Base-by-base conservation (phyloP, 331 rosid species). In the Rosa hybrid region DNA sequence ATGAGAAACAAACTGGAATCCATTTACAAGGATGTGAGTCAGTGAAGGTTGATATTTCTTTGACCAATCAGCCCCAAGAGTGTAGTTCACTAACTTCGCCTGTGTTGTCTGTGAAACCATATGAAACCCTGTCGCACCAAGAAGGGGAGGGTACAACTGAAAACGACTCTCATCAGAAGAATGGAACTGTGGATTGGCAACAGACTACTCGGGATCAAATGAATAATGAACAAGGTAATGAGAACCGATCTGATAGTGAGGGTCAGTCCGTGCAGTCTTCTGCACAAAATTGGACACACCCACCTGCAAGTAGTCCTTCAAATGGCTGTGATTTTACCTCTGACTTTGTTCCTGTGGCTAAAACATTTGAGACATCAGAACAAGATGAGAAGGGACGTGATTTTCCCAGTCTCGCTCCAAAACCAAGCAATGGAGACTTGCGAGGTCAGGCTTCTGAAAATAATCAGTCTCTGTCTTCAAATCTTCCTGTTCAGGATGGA, bases 261-360 rank as follows among this genome's bases (percentile, higher is more conserved):
- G 94, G 86, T 39, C 90, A 90, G 82, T 88, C 94, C 0, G 82
- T 92, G 49, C 98, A 90, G 80, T 92, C 97, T 82, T 87, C 94
- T 60, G 90, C 87, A 18, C 92, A 88, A 76, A 94, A 85, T 89
- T 90, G 90, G 92, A 87, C 72, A n/a, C 78, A 81, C 80, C 88
- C 87, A 46, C 72, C 69, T n/a, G 81, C 71, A 59, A 68, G 69
- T 73, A 78, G 79, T 81, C 84, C 90, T 81, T 81, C 94, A 51
- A 79, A 72, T 62, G 87, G 87, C 81, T 56, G 77, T 83, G 90
- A 82, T 86, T 79, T 90, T 68, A 82, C 84, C n/a, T 57, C 86
- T 8, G 63, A 74, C 82, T 84, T 79, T 65, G 80, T 70, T 79
- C 86, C 93, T 56, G 20, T 49, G 59, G 51, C 79, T 69, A 83